A percentile compares a stretch with the other conserved stretches of the same genome.
Conservation (phyloP, 768 basidiomycete species). For the Butyriboletus loyo region DNA sequence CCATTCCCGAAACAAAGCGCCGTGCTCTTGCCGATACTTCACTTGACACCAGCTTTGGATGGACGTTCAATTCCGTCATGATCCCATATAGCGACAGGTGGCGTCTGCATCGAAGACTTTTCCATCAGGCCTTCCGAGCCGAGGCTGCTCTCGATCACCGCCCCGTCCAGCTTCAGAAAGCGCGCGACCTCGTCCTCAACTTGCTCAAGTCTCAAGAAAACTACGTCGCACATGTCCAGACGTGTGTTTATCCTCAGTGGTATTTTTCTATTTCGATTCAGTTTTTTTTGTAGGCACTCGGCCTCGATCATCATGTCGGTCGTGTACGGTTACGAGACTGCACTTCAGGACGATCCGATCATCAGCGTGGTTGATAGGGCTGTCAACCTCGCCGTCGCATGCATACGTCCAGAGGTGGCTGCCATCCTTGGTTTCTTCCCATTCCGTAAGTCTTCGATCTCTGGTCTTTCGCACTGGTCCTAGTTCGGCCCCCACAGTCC, state of each 20-base stretch:
- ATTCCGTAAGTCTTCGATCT: constrained; percentile 27
- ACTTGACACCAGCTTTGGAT: constrained; percentile 21
- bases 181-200: constrained; percentile 23
- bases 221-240: constrained; percentile 22
- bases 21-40: background rate
- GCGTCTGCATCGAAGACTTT: constrained; percentile 29
- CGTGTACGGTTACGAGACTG: constrained; percentile 31
- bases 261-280: background rate
- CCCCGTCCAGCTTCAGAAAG: constrained; percentile 24
- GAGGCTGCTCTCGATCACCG: constrained; percentile 19
- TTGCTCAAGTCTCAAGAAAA: constrained; percentile 20
- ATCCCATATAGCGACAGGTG: constrained; percentile 26
- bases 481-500: constrained; percentile 22
- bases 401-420: constrained; percentile 28
- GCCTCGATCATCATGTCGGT: constrained; percentile 29
- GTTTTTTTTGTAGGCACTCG: constrained; percentile 16
- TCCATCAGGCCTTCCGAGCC: constrained; percentile 27
- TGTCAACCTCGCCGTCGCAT: constrained; percentile 16
- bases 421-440: constrained; percentile 36
- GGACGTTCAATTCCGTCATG: constrained; percentile 30
- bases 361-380: constrained; percentile 26
- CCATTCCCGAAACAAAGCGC: background rate
- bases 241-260: constrained; percentile 12
- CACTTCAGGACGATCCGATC: constrained; percentile 25
- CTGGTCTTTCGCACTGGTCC: background rate